Conservation (phyloP, 768 basidiomycete genomes). For the Mrakia frigida region DNA sequence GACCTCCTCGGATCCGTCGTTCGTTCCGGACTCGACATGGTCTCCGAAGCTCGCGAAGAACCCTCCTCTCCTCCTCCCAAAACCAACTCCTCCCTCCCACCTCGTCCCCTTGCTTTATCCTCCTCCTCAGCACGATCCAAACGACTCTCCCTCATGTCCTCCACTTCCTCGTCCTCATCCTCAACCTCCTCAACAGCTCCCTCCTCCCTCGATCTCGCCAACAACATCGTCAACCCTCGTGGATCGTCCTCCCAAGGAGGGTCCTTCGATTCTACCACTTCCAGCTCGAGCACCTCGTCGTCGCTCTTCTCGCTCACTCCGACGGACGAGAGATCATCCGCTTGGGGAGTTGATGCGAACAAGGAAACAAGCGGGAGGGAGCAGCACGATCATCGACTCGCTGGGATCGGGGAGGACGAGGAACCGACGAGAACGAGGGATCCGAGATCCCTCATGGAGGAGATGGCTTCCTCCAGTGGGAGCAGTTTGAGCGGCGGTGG, state of each 20-base stretch:
- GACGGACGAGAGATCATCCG: not conserved
- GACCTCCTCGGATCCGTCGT: constrained; percentile 12
- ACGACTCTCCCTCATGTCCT: not conserved
- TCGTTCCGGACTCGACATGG: constrained; percentile 5
- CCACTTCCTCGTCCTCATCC: constrained; percentile 5
- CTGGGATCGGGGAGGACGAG: constrained; percentile 5
- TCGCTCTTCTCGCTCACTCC: constrained; percentile 18
- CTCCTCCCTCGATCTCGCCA: not conserved
- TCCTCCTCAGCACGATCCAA: constrained; percentile 7
- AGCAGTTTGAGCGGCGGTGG: not conserved
- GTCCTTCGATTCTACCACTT: constrained; percentile 1
- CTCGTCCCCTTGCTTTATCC: not conserved
- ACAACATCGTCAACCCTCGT: not conserved
- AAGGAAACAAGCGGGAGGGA: not conserved
- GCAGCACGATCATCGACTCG: not conserved
- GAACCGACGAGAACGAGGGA: not conserved
- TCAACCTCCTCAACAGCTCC: not conserved
- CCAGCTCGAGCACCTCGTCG: not conserved
- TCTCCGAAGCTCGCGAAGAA: constrained; percentile 11
- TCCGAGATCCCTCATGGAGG: constrained; percentile 5
- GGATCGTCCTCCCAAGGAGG: constrained; percentile 7
- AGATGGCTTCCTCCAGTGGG: not conserved
- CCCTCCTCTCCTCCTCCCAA: constrained; percentile 2
- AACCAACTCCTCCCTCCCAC: not conserved
- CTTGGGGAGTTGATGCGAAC: not conserved